Conservation (phyloP, 768 basidiomycete species). For the Coprinopsis marcescibilis region DNA sequence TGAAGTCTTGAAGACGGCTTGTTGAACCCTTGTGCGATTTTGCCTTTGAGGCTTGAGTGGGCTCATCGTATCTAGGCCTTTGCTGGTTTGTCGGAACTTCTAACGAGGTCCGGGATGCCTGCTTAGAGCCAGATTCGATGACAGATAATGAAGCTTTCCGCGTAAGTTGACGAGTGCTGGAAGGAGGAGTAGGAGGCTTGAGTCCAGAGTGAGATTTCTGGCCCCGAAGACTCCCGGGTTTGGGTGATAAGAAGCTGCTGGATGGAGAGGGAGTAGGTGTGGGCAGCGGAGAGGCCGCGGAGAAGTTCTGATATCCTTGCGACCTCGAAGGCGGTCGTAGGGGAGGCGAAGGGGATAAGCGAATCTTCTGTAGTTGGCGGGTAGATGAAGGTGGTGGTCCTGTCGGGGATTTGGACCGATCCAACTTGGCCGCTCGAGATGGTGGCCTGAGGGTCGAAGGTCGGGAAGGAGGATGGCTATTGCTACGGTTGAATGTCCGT, state of each 20-base stretch:
- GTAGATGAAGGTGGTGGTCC: constrained; percentile 66
- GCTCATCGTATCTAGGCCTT: constrained; percentile 63
- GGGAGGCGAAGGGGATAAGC: constrained; percentile 67
- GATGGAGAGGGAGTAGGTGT: constrained; percentile 45
- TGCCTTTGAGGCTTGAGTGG: constrained; percentile 78
- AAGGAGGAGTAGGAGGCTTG: constrained; percentile 69
- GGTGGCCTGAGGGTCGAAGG: constrained; percentile 54
- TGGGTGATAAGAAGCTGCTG: constrained; percentile 49
- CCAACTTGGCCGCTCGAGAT: constrained; percentile 47
- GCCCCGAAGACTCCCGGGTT: constrained; percentile 70
- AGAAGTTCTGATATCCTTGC: constrained; percentile 56
- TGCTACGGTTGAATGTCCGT: constrained; percentile 46
- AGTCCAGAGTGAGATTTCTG: constrained; percentile 83
- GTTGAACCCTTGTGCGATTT: constrained; percentile 65
- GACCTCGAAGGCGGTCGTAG: constrained; percentile 49
- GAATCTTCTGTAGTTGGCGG: constrained; percentile 62
- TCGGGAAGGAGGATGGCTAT: constrained; percentile 51
- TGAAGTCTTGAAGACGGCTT: constrained; percentile 60
- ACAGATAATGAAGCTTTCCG: constrained; percentile 79
- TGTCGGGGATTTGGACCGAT: constrained; percentile 68
- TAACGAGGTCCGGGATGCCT: constrained; percentile 51
- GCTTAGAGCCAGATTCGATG: constrained; percentile 52
- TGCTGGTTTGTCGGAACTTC: constrained; percentile 24
- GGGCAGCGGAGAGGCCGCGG: constrained; percentile 35
- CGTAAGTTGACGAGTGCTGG: constrained; percentile 53